Evolutionary conservation across 805 yeast genomes (phyloP).

Genomic region (Kuraishia ogatae): DNA sequence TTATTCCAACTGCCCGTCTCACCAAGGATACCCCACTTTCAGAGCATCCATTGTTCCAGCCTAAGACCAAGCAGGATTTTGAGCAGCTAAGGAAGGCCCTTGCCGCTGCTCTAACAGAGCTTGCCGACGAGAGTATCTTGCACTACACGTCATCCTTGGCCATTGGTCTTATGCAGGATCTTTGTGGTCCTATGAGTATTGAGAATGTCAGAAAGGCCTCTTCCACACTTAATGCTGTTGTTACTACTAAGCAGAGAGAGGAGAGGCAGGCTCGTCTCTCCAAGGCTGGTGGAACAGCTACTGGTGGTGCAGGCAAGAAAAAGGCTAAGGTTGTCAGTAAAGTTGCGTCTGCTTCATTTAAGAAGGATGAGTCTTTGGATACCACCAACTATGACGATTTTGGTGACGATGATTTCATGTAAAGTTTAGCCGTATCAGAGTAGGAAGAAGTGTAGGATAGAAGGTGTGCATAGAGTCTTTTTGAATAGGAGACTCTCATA

Average conservation of each 20-base stretch:
- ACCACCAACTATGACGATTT: slow-evolving; percentile 47
- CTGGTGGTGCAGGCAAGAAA: slow-evolving; percentile 93
- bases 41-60: slow-evolving; percentile 76
- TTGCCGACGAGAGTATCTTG: slow-evolving; percentile 53
- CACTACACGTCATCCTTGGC: slow-evolving; percentile 72
- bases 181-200: slow-evolving; percentile 69
- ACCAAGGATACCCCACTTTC: slow-evolving; percentile 59
- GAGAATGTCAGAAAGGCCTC: slow-evolving; percentile 82
- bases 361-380: slow-evolving; percentile 58
- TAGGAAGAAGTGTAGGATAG: not conserved
- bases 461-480: not conserved
- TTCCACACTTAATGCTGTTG: slow-evolving; percentile 71
- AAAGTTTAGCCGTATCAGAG: slow-evolving; percentile 12
- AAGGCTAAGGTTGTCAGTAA: slow-evolving; percentile 76
- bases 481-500: not conserved
- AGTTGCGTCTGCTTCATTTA: slow-evolving; percentile 42
- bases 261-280: slow-evolving; percentile 84
- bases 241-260: slow-evolving; percentile 79
- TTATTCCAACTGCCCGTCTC: slow-evolving; percentile 24
- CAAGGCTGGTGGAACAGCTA: slow-evolving; percentile 76
- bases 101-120: slow-evolving; percentile 47
- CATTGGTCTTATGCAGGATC: slow-evolving; percentile 78
- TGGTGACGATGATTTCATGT: slow-evolving; percentile 82
- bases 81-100: slow-evolving; percentile 71
- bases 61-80: slow-evolving; percentile 71